Base-by-base conservation (phyloP, 2,329 filamentous ascomycete genomes). In the Colletotrichum chlorophyti region DNA sequence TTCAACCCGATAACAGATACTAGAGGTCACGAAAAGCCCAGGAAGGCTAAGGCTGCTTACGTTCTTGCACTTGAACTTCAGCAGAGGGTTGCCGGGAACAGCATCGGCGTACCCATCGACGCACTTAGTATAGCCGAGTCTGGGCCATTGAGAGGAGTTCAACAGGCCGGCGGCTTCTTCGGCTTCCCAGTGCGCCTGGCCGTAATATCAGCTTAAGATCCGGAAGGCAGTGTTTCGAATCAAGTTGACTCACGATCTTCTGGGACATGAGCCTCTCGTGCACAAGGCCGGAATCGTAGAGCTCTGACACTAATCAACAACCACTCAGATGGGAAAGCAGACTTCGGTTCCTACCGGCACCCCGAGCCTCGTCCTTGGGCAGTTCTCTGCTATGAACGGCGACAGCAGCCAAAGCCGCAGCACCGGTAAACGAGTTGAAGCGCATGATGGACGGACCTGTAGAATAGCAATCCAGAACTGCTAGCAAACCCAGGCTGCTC, bases 41-140 rank as follows among this genome's bases (percentile, higher is more conserved):
- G 4, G 6, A n/a, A 12, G 52, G n/a, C n/a, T n/a, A n/a, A n/a
- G n/a, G n/a, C n/a, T n/a, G n/a, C 53, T 27, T 5, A 60, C 58
- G 40, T 67, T 65, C 48, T 62, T 61, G 61, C 65, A 67, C 45
- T 40, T 47, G 51, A 67, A 67, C 34, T 58, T 65, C 40, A 66
- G 62, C 14, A 62, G 50, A 8, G 57, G 62, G 50, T 63, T 64
- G 34, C 53, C 64, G 2, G 60, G 60, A 19, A 67, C 52, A 15
- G 64, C 63, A 24, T 64, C 60, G 15, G 62, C 63, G 23, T 61
- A 54, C 26, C 65, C 65, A 23, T 67, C 57, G 35, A 64, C 35
- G 23, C 65, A 67, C 57, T 64, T 62, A 11, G 64, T 65, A 40
- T 66, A 64, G 11, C 59, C 60, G 23, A 67, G 63, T 10, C 60